Evolutionary conservation across 1,139 yeast genomes (phyloP), one percentile per base, ranked within the genome.

Genomic region (Magnusiomyces tetraspermus): DNA sequence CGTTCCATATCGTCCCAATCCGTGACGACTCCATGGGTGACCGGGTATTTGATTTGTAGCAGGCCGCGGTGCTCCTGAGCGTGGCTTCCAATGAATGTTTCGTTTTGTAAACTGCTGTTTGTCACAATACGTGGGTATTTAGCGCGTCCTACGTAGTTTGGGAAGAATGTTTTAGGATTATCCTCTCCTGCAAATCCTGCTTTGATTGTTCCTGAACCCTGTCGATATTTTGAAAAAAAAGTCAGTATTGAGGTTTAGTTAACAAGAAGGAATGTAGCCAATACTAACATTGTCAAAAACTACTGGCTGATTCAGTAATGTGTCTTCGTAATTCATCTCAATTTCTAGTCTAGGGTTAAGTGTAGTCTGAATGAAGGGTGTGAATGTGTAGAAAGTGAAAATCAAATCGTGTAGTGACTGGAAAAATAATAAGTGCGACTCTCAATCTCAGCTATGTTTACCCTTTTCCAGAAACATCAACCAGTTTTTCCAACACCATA

Each of bases 161-260:
- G 76, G 23, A 76, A 71, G 55, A 71, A 76, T 42, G 79, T 67
- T 60, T 79, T 77, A 2, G 97, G 97, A 59, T 74, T 77, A 53
- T 87, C 94, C 60, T 86, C 94, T 19, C 97, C 97, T 1, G 97
- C 95, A 69, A 90, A 86, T 0, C 97, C 97, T 0, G 95, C 89
- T 65, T 88, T 85, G 53, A 89, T 74, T 49, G 78, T 77, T 1
- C 96, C 95, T 3, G 96, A 83, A n/a, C 97, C 97, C 76, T 72
- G 46, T 17, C 26, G 42, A 50, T 41, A 33, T 26, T 36, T 37
- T 26, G 30, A 30, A 15, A 37, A 37, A 13, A 10, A 37, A 15
- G 4, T 48, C 46, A 42, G 36, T n/a, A 2, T n/a, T n/a, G n/a
- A n/a, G n/a, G n/a, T n/a, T n/a, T n/a, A n/a, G n/a, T n/a, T n/a